Evolutionary conservation across 1,284 basidiomycete species (phyloP).

Genomic region (Tilletia walkeri): DNA sequence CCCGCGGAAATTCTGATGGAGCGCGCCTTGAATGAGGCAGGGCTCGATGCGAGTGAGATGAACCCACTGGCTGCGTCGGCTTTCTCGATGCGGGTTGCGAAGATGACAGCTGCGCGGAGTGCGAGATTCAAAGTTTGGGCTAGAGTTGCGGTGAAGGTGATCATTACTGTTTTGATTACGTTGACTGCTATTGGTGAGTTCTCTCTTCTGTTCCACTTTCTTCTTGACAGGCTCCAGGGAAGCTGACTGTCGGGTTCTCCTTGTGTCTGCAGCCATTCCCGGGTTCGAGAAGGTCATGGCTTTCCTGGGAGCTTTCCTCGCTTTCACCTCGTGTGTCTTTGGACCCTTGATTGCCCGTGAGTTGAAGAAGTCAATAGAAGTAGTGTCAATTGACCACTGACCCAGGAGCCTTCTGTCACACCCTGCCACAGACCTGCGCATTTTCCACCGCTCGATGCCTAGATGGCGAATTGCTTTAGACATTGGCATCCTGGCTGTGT

Average conservation of each 20-base stretch:
- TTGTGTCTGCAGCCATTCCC: slow-evolving; percentile 61
- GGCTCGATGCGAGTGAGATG: slow-evolving; percentile 17
- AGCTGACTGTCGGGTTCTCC: no score
- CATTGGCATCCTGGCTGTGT: slow-evolving; percentile 33
- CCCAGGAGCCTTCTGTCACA: background rate
- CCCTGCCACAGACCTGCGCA: slow-evolving; percentile 26
- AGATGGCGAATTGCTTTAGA: slow-evolving; percentile 30
- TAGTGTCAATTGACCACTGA: background rate
- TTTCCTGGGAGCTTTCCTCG: slow-evolving; percentile 78
- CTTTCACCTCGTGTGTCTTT: slow-evolving; percentile 65
- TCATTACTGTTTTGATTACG: slow-evolving; percentile 38
- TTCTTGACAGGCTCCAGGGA: no score
- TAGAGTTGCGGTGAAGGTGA: slow-evolving; percentile 30
- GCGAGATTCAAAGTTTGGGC: slow-evolving; percentile 21
- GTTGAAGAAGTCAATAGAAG: slow-evolving; percentile 5
- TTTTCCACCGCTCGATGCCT: slow-evolving; percentile 36
- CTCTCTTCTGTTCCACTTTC: background rate
- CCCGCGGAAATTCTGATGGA: background rate
- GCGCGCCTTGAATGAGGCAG: slow-evolving; percentile 7
- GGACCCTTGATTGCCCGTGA: slow-evolving; percentile 44
- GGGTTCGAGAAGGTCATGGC: slow-evolving; percentile 87
- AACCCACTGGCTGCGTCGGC: slow-evolving; percentile 35
- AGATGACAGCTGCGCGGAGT: slow-evolving; percentile 19
- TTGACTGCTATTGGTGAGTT: slow-evolving; percentile 36
- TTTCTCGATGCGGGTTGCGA: slow-evolving; percentile 33